A percentile compares a stretch with the other conserved stretches of the same genome.
These are phyloP conservation scores for Ascoidea rubescens DNA, from an alignment of 805 yeast species.

Conservation along the genomic window DNA sequence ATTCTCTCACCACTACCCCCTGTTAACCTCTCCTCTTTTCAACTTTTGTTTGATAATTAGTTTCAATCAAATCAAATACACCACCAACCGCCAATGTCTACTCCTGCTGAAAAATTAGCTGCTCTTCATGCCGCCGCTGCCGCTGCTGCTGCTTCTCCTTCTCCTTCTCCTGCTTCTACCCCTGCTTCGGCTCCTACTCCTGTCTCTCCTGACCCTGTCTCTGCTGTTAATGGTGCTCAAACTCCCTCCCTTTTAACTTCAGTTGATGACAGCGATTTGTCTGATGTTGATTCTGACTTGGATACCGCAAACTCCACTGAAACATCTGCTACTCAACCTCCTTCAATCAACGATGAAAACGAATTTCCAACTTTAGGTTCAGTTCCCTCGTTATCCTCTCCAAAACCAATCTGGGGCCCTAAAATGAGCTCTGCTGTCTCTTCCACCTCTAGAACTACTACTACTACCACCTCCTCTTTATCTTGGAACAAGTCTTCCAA, in stretches of 20 bases:
- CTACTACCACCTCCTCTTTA: conserved; percentile 8
- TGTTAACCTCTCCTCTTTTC: neutral
- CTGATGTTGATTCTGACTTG: conserved; percentile 7
- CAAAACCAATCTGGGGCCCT: conserved; percentile 20
- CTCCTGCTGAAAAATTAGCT: conserved; percentile 27
- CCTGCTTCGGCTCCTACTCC: conserved; percentile 5
- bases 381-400: conserved; percentile 15
- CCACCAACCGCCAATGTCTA: conserved; percentile 13
- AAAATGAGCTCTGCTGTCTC: conserved; percentile 22
- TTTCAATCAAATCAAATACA: too few relatives aligned
- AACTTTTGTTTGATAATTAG: neutral
- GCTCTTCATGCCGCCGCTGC: conserved; percentile 18
- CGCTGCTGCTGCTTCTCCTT: conserved; percentile 9
- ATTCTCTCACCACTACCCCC: neutral
- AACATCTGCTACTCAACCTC: neutral
- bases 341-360: conserved; percentile 29
- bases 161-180: conserved; percentile 10
- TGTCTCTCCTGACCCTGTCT: neutral
- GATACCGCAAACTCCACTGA: conserved; percentile 11
- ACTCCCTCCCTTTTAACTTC: conserved; percentile 4
- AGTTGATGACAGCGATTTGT: neutral
- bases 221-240: neutral
- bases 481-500: conserved; percentile 15
- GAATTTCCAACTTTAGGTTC: conserved; percentile 45
- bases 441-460: conserved; percentile 4